Evolutionary conservation across 164 flowering plant species (phyloP).

Genomic region (Platanus orientalis): DNA sequence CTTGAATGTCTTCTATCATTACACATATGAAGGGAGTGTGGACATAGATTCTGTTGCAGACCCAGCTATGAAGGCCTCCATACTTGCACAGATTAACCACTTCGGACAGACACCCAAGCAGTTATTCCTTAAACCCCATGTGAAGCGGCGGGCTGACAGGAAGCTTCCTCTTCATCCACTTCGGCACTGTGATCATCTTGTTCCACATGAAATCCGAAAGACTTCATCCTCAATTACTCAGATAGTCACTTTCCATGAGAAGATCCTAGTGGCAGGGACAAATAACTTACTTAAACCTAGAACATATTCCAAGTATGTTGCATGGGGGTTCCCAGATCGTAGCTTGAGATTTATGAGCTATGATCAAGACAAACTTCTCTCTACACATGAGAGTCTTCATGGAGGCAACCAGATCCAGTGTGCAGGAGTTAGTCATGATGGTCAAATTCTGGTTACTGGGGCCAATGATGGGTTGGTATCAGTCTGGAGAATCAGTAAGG

Average conservation of each 20-base stretch:
- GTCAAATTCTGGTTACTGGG: slow-evolving; percentile 59
- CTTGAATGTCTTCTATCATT: slow-evolving; percentile 75
- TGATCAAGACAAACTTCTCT: slow-evolving; percentile 64
- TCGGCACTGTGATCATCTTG: slow-evolving; percentile 40
- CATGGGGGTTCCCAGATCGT: slow-evolving; percentile 80
- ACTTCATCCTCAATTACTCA: slow-evolving; percentile 33
- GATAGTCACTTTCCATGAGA: slow-evolving; percentile 46
- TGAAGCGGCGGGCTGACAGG: slow-evolving; percentile 50
- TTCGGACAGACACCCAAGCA: slow-evolving; percentile 87
- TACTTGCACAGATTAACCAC: slow-evolving; percentile 76
- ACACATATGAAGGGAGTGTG: slow-evolving; percentile 80
- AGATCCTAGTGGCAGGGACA: slow-evolving; percentile 52
- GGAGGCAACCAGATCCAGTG: slow-evolving; percentile 69
- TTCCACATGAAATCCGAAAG: slow-evolving; percentile 54
- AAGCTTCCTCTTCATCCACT: slow-evolving; percentile 60
- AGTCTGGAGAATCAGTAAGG: slow-evolving; percentile 57
- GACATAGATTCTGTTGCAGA: slow-evolving; percentile 74
- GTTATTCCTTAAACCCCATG: slow-evolving; percentile 62
- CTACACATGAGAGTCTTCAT: slow-evolving; percentile 77
- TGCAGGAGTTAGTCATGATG: slow-evolving; percentile 63
- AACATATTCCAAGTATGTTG: slow-evolving; percentile 55
- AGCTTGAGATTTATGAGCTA: slow-evolving; percentile 64
- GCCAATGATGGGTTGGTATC: slow-evolving; percentile 60
- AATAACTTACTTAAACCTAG: slow-evolving; percentile 59
- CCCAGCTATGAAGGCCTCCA: slow-evolving; percentile 79